Evolutionary conservation across 1,139 yeast genomes (phyloP), one percentile per base, ranked within the genome.

Genomic region (Nakaseomyces nivariensis): DNA sequence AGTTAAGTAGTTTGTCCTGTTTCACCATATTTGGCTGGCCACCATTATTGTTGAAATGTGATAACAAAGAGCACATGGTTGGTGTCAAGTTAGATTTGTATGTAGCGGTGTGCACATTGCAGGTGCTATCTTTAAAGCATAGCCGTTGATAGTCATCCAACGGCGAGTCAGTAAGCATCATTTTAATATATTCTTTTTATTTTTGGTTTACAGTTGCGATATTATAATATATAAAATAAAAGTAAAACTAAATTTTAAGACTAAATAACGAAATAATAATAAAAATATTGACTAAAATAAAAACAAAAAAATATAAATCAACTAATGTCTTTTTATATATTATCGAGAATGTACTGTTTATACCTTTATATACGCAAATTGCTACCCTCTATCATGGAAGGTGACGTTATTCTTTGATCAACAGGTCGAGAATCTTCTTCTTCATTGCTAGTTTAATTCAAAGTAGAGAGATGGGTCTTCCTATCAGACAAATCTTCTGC

Each of bases 121-220:
- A 34, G 4, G 17, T 9, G n/a, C 10, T 8, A 13, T 34, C 7
- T 17, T n/a, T 13, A 49, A 57, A 56, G 47, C 52, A 57, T 31
- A 56, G 49, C 46, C 67, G 53, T 52, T 64, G 68, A 49, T 62
- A 64, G 47, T 63, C 67, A 47, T 64, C 68, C 36, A 61, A 43
- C n/a, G 67, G 65, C 32, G 53, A 55, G 5, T 50, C 52, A 2
- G 62, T 48, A 4, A 64, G 51, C 34, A 34, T 49, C 17, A 62
- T 33, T 43, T 5, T 43, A 7, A 26, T 25, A 4, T 27, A 3
- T 41, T 7, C 13, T 38, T 38, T 24, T 8, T 38, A 8, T 38
- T 17, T 7, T 37, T 26, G 7, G 11, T 34, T 9, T n/a, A n/a
- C 22, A 17, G 22, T 17, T 17, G 22, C 3, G 22, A 17, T 17